phyloP scores from a whole-genome alignment of 495 filamentous ascomycete genomes.

The Trypethelium eluteriae region DNA sequence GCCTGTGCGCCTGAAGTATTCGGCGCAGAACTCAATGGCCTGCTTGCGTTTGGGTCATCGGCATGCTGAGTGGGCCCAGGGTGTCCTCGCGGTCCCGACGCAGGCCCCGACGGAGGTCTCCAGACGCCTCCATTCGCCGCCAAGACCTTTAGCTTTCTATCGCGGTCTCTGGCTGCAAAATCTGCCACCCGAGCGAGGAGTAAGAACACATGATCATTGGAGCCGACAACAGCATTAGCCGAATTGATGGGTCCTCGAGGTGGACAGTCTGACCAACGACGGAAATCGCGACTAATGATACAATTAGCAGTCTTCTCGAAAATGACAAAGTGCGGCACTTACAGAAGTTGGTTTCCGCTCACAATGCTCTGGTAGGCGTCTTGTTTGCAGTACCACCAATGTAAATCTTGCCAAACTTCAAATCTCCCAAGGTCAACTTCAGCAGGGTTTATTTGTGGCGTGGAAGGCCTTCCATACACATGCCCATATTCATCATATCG shows the following conservation, averaged over 20 bases:
- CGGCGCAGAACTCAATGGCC: slow-evolving; percentile 12
- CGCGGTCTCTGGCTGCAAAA: slow-evolving; percentile 71
- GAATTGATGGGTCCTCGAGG: slow-evolving; percentile 73
- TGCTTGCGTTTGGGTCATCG: slow-evolving; percentile 10
- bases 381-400: slow-evolving; percentile 95
- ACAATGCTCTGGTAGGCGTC: slow-evolving; percentile 86
- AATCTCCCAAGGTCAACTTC: slow-evolving; percentile 44
- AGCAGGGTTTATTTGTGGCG: slow-evolving; percentile 16
- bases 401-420: slow-evolving; percentile 75
- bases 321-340: slow-evolving; percentile 35
- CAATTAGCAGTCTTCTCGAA: slow-evolving; percentile 10
- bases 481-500: slow-evolving; percentile 32
- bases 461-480: slow-evolving; percentile 11
- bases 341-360: slow-evolving; percentile 79
- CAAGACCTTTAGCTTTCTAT: slow-evolving; percentile 60
- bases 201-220: slow-evolving; percentile 76
- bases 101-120: slow-evolving; percentile 46
- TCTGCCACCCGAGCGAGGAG: slow-evolving; percentile 73
- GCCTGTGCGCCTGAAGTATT: slow-evolving; percentile 18
- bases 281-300: slow-evolving; percentile 60
- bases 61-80: slow-evolving; percentile 20
- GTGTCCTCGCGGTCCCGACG: slow-evolving; percentile 25
- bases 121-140: slow-evolving; percentile 49
- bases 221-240: slow-evolving; percentile 75
- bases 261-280: slow-evolving; percentile 72